Evolutionary conservation across 2,329 filamentous ascomycete genomes (phyloP), one percentile per base, ranked within the genome.

Genomic region (Pseudogymnoascus sp.): DNA sequence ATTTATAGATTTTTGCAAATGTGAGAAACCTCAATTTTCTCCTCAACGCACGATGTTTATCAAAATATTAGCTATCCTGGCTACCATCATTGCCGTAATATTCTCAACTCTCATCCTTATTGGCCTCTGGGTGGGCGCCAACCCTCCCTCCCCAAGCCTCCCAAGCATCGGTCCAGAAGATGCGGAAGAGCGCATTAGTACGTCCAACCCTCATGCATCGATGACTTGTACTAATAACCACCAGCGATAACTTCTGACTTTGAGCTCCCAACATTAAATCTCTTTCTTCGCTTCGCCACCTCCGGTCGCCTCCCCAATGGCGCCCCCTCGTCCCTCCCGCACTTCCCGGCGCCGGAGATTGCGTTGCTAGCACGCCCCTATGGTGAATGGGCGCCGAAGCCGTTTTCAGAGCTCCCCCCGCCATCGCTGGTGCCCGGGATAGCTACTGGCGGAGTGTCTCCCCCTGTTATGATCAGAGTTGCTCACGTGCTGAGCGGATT

Each of bases 361-460:
- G 11, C 39, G 9, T 18, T 38, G 12, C 61, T 67, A 22, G 22
- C 14, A 3, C 36, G 61, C n/a, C 59, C 61, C 38, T 67, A 67
- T 37, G 54, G 50, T 1, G 65, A 67, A 5, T 67, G 66, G 66
- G 66, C 66, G 22, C 65, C 66, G 16, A 50, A 60, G n/a, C 66
- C 66, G 6, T 67, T 59, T 9, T 60, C 36, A 7, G 62, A 64
- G 11, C 16, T 67, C 7, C 66, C 66, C n/a, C 30, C 28, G 14
- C 64, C 61, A 1, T 38, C 47, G 8, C 3, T 43, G 16, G 37
- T 41, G 16, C 38, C 41, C 14, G 58, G 58, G 6, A 57, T 66
- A 47, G 63, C 63, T 12, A 16, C 30, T 7, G 35, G 54, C 5
- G 57, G 60, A 11, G 58, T 43, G 14, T 63, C 60, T 7, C 66